Conservation (phyloP, 257 asterid species). For the Cordia subcordata region DNA sequence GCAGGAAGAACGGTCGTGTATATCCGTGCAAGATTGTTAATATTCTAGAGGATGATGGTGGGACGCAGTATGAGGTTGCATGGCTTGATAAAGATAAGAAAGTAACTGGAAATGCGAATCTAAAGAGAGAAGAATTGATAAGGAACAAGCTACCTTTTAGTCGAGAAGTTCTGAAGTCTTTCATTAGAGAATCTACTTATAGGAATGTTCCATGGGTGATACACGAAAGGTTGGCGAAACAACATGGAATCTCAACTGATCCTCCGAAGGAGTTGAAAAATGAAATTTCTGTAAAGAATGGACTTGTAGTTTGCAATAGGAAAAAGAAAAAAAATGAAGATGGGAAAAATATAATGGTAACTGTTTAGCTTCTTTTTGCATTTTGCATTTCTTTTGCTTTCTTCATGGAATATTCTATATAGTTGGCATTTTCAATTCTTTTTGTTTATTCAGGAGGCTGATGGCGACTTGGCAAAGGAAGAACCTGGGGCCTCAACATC, state of each 20-base stretch:
- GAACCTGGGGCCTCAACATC: background rate
- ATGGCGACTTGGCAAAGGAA: background rate
- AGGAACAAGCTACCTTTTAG: constrained; percentile 65
- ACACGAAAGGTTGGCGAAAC: constrained; percentile 71
- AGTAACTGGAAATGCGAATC: constrained; percentile 40
- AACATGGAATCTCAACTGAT: constrained; percentile 61
- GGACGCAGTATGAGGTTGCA: constrained; percentile 58
- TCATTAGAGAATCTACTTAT: constrained; percentile 86
- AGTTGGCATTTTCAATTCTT: background rate
- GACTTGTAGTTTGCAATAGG: constrained; percentile 53
- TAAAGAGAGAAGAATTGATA: constrained; percentile 59
- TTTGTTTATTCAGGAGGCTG: background rate
- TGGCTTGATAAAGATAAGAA: constrained; percentile 70
- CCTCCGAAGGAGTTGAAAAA: constrained; percentile 60
- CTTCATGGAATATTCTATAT: background rate
- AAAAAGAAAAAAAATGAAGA: constrained; percentile 77
- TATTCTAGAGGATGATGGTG: constrained; percentile 50
- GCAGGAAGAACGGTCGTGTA: constrained; percentile 55
- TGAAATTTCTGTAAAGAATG: constrained; percentile 50
- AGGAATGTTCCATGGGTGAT: constrained; percentile 85
- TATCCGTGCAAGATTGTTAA: constrained; percentile 61
- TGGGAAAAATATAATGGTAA: constrained; percentile 46
- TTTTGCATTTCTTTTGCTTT: background rate
- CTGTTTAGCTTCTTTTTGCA: constrained; percentile 1
- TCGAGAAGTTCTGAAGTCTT: constrained; percentile 70